Evolutionary conservation across 805 yeast genomes (phyloP).

Genomic region (Kodamaea neixiangensis): DNA sequence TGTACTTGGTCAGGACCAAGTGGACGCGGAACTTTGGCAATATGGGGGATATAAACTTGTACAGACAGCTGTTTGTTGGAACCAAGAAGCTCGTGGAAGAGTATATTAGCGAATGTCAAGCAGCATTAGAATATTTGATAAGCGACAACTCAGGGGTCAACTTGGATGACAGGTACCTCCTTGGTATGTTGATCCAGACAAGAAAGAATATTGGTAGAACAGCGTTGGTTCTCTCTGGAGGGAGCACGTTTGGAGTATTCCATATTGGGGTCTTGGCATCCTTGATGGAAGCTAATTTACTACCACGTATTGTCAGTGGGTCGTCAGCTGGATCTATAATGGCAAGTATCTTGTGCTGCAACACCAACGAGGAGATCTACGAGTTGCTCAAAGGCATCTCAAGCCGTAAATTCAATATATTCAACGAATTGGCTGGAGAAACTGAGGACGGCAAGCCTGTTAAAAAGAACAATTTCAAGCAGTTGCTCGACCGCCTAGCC

Average conservation of each 20-base stretch:
- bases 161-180: slow-evolving; percentile 66
- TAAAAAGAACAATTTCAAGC: slow-evolving; percentile 48
- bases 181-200: slow-evolving; percentile 83
- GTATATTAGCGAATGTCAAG: slow-evolving; percentile 74
- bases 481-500: slow-evolving; percentile 39
- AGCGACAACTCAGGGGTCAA: slow-evolving; percentile 34
- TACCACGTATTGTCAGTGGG: slow-evolving; percentile 90
- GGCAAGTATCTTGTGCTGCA: slow-evolving; percentile 84
- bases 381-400: slow-evolving; percentile 61
- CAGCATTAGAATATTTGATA: slow-evolving; percentile 42
- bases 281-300: slow-evolving; percentile 65
- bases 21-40: slow-evolving; percentile 86
- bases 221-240: slow-evolving; percentile 93
- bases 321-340: slow-evolving; percentile 96
- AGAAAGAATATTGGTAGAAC: slow-evolving; percentile 92
- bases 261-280: slow-evolving; percentile 91
- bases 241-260: slow-evolving; percentile 89
- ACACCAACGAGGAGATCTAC: slow-evolving; percentile 68
- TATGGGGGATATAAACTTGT: slow-evolving; percentile 78
- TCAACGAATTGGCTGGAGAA: slow-evolving; percentile 27
- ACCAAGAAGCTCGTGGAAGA: slow-evolving; percentile 84
- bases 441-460: slow-evolving; percentile 45
- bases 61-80: slow-evolving; percentile 78
- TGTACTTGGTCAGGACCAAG: slow-evolving; percentile 78
- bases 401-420: slow-evolving; percentile 54